Percentiles rank a stretch among this genome's conserved stretches.
Evolutionary conservation across 768 basidiomycete genomes (phyloP).

Genomic region (Lactarius evosmus): DNA sequence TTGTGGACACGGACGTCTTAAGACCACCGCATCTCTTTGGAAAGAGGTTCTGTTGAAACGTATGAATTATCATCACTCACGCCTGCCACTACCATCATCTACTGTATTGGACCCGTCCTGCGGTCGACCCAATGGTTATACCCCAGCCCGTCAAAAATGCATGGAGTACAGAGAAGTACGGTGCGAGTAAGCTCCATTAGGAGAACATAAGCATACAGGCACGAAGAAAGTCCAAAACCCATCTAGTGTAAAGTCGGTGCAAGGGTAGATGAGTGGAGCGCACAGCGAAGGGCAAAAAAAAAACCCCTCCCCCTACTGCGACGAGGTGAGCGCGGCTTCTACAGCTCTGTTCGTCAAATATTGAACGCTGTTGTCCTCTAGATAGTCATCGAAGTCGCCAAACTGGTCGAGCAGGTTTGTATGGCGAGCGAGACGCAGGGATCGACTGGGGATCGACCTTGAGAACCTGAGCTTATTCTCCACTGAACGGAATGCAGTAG

Average conservation of each 20-base stretch:
- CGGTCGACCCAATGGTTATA: not conserved
- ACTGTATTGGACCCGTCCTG: not conserved
- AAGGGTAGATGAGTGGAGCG: not conserved
- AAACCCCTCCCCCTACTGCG: not conserved
- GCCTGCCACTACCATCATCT: not conserved
- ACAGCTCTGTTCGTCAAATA: conserved; percentile 43
- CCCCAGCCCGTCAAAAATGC: not conserved
- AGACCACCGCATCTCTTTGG: not conserved
- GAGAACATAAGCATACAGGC: conserved; percentile 3
- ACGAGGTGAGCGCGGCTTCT: conserved; percentile 1
- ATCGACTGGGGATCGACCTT: conserved; percentile 40
- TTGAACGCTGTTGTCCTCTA: conserved; percentile 63
- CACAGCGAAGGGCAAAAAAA: no score
- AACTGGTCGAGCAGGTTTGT: conserved; percentile 53
- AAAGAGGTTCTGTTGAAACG: not conserved
- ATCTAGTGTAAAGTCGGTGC: not conserved
- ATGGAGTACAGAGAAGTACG: not conserved
- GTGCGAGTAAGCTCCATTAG: conserved; percentile 4
- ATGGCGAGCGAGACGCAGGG: conserved; percentile 49
- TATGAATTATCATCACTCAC: not conserved
- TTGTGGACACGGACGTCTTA: not conserved
- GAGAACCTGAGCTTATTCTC: conserved; percentile 6
- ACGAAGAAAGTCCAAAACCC: not conserved
- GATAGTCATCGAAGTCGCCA: conserved; percentile 80
- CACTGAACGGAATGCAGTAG: not conserved